A percentile compares a stretch with the other conserved stretches of the same genome.
phyloP scores from a whole-genome alignment of 73 alveolate genomes.

The Paramecium octaurelia region DNA sequence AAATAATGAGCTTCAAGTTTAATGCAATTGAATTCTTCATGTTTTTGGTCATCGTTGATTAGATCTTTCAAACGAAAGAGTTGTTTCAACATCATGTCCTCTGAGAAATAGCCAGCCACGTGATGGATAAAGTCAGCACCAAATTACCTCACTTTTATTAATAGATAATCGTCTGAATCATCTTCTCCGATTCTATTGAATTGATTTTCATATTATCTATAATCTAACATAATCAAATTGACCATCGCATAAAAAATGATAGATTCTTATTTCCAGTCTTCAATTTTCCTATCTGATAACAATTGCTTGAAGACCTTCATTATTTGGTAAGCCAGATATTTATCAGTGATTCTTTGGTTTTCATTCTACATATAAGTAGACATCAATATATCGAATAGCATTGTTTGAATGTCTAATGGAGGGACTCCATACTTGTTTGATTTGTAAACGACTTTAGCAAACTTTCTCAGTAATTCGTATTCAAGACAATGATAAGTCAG shows the following conservation, averaged over 20 bases:
- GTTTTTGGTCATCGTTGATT: neutral
- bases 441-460: neutral
- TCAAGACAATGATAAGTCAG: neutral
- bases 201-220: neutral
- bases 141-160: neutral
- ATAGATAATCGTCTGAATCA: neutral
- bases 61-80: neutral
- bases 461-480: neutral
- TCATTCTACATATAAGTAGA: neutral
- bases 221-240: neutral
- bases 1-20: neutral
- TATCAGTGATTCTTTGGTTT: neutral
- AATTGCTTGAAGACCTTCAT: neutral
- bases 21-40: neutral
- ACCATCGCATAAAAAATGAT: neutral
- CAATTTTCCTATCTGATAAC: neutral
- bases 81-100: neutral
- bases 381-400: neutral
- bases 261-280: neutral
- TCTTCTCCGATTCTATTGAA: neutral
- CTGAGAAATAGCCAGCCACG: neutral
- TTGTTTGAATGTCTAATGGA: neutral
- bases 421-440: neutral
- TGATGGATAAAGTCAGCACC: neutral
- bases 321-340: neutral